Evolutionary conservation across 768 basidiomycete species (phyloP), one percentile per base, ranked within the genome.

Genomic region (Epithele typhae): DNA sequence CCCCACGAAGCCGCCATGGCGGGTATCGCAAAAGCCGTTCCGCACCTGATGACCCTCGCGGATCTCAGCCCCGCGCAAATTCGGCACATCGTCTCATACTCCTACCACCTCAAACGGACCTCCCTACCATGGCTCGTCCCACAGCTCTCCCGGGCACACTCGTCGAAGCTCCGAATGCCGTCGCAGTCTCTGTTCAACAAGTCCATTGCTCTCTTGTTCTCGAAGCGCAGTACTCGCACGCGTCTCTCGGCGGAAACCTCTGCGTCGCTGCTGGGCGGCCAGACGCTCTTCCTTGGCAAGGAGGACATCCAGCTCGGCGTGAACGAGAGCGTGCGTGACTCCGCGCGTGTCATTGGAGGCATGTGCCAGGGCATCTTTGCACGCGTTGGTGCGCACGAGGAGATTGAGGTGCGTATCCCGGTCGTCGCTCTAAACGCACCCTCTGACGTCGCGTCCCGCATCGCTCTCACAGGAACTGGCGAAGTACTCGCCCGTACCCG

Each of bases 361-460:
- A 96, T 98, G 94, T 89, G 86, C 47, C 84, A 97, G 65, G 96
- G 94, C 12, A 90, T 98, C 45, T 95, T 98, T 70, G 95, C 96
- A 21, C 85, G 96, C 37, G 94, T 99, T 3, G 92, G 92, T 4
- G 86, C 79, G 23, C 96, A 99, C 65, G 73, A 75, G 1, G 96
- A 99, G 63, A 85, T 98, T 40, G 94, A 95, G 78, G 93, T 90
- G 44, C 3, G 22, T 17, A 9, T 27, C n/a, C 17, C 35, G 17
- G 6, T 14, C 18, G 18, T 19, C 17, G 9, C 9, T 36, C 35
- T n/a, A 9, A 6, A 36, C 17, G 35, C 35, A 30, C 8, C 4
- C n/a, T n/a, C 25, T 30, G 23, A 43, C 43, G 45, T 46, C 27
- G 19, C 37, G 36, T 17, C 17, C 19, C 33, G n/a, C 17, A 27